Evolutionary conservation across 2,329 filamentous ascomycete species (phyloP), one percentile per base, ranked within the genome.

Genomic region (Phialophora tarda): DNA sequence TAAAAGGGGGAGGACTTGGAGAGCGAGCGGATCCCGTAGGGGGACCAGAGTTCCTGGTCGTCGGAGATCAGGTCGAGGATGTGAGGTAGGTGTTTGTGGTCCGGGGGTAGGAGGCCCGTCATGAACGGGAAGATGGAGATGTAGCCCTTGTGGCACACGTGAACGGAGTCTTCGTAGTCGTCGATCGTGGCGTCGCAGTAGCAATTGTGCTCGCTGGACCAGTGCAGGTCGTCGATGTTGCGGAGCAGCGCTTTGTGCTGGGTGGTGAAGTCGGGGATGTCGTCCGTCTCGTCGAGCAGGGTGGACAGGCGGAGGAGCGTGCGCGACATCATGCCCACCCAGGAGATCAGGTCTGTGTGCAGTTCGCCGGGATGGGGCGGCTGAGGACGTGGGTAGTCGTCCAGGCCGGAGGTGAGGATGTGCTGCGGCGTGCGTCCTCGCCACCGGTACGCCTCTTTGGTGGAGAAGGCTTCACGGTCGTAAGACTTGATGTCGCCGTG

Each of bases 171-270:
- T 78, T 99, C 95, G 75, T 91, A 99, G 67, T 93, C 93, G 74
- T 99, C 94, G 67, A 99, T 91, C 0, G 92, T 97, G 1, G 93
- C 92, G 77, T 99, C 95, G 77, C 95, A 99, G 82, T 93, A 99
- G 69, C 90, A 91, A 64, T 91, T 88, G 3, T 89, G 85, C 73
- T 89, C 84, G 63, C 91, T 86, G 21, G 89, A 91, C 95, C 95
- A 99, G 80, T 99, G 95, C 47, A 99, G 84, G 75, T 97, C 93
- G 72, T 95, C 90, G 55, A 98, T 87, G 78, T 99, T 99, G 74
- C 85, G 88, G 64, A 88, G 82, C 68, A 99, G 96, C 14, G 90
- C 93, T 34, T 87, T 86, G 64, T 92, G 86, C 63, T 90, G 90
- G 67, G 86, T 87, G 53, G 82, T 83, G 73, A 94, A 92, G 73